Conservation (phyloP, 2,329 filamentous ascomycete genomes). For the Aspergillus vadensis region DNA sequence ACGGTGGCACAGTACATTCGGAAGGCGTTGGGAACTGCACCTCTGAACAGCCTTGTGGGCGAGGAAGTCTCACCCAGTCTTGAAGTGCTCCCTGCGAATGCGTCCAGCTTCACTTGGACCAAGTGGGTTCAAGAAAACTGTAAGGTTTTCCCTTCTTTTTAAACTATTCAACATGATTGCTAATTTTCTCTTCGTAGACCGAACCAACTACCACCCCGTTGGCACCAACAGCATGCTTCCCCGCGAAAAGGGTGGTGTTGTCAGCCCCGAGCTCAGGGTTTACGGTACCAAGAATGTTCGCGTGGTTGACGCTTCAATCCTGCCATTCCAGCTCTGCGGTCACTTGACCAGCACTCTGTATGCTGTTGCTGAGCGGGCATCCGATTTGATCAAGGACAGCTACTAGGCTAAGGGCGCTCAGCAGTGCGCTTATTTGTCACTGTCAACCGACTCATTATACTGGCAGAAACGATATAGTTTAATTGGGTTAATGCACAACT, state of each 20-base stretch:
- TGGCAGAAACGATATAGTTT: no score
- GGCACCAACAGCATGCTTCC: conserved; percentile 12
- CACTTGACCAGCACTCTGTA: conserved; percentile 19
- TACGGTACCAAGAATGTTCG: conserved; percentile 16
- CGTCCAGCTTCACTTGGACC: conserved; percentile 25
- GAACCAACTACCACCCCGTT: conserved; percentile 12
- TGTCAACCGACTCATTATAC: no score
- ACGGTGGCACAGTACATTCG: conserved; percentile 22
- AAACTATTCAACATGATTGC: background rate
- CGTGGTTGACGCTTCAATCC: conserved; percentile 19
- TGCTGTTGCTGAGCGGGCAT: conserved; percentile 17
- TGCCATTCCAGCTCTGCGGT: conserved; percentile 18
- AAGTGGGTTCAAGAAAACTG: conserved; percentile 29
- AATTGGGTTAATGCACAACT: no score
- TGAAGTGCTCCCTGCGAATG: conserved; percentile 22
- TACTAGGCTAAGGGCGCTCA: background rate
- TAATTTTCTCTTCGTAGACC: background rate
- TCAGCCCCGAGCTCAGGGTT: conserved; percentile 1
- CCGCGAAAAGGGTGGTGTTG: conserved; percentile 10
- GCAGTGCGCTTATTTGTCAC: no score
- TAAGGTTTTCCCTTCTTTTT: conserved; percentile 14
- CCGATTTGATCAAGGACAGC: conserved; percentile 12
- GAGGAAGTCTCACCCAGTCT: conserved; percentile 28
- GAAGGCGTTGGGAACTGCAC: conserved; percentile 3
- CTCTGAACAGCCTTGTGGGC: conserved; percentile 18